Evolutionary conservation across 2,329 filamentous ascomycete genomes (phyloP), one percentile per base, ranked within the genome.

Genomic region (Ceratocystis cubensis): DNA sequence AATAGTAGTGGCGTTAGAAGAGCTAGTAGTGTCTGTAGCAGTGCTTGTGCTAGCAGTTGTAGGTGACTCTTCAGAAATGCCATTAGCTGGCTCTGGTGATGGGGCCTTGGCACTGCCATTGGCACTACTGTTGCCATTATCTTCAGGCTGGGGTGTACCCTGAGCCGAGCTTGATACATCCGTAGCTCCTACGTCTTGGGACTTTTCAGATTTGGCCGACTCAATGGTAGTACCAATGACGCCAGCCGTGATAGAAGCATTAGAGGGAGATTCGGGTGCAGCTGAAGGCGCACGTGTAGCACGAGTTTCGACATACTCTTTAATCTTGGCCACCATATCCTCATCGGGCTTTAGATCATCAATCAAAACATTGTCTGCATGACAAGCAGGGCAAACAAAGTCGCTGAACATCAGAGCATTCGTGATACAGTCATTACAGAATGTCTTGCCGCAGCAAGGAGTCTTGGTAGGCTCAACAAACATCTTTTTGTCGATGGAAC

Each of bases 401-500:
- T 99, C 94, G 84, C 88, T 94, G 81, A 97, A 92, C 78, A 96
- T 93, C 78, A 99, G 87, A 78, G 92, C 90, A 84, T 96, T 96
- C 76, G 94, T 95, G 79, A 99, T 96, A 88, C 94, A 99, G 76
- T 96, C 91, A 84, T 94, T 94, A 83, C 94, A 99, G 82, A 96
- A 99, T 75, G 92, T 96, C 84, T 89, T 95, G 79, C 89, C 85
- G 82, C 94, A 99, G 84, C 94, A 99, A 71, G 94, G 93, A 74
- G 94, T 97, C 84, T 96, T 96, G 83, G 95, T 94, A 83, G 94
- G 93, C 76, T 96, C 91, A 86, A 95, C 87, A 79, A 97, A 96
- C 84, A 96, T 88, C 78, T 90, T 92, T 79, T 95, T 95, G 85
- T 97, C 94, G 82, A 97, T 88, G 71, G 91, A 84, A 81, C 94